Base-by-base conservation (phyloP, 2,329 filamentous ascomycete genomes). In the Colletotrichum viniferum region DNA sequence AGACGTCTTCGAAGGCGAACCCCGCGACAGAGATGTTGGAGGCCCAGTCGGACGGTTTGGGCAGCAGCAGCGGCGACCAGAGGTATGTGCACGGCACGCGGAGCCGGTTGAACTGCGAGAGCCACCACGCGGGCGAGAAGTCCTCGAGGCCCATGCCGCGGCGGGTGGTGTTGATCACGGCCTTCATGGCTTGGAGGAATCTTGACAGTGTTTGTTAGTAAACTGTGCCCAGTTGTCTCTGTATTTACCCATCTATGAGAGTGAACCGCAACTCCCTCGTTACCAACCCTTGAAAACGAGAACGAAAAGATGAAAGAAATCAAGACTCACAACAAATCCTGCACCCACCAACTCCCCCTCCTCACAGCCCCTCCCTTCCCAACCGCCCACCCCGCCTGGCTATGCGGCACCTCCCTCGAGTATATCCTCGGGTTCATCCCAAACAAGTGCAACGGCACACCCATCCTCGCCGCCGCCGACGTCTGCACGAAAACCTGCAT, bases 391-490 rank as follows among this genome's bases (percentile, higher is more conserved):
- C 30, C 75, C 5, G 72, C 55, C 63, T 77, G 75, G n/a, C 66
- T 63, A 48, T 77, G 75, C 43, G 72, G 72, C 2, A 77, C 10
- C 58, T 77, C 72, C 56, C 28, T 64, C 24, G 72, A 71, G 21
- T 65, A 75, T 5, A 69, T 72, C 43, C 75, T 66, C 38, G 68
- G 72, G 18, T 77, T 90, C 84, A 92, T 94, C 81, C 94, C 94
- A 91, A 94, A 94, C 77, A 94, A 83, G 78, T 91, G 90, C n/a
- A 92, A 79, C 2, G 91, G 90, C 48, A 92, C 86, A 0, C 90
- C 90, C n/a, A 92, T 77, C 73, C 88, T 87, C 81, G 92, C 89
- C 1, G 90, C 90, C 56, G 78, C 80, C 52, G 81, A 80, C 3
- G 79, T 69, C 71, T 81, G 79, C 10, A 78, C 79, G 28, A 78